A percentile compares a stretch with the other conserved stretches of the same genome.
Conservation (phyloP, 2,329 filamentous ascomycete genomes). For the Penicillium griseofulvum region DNA sequence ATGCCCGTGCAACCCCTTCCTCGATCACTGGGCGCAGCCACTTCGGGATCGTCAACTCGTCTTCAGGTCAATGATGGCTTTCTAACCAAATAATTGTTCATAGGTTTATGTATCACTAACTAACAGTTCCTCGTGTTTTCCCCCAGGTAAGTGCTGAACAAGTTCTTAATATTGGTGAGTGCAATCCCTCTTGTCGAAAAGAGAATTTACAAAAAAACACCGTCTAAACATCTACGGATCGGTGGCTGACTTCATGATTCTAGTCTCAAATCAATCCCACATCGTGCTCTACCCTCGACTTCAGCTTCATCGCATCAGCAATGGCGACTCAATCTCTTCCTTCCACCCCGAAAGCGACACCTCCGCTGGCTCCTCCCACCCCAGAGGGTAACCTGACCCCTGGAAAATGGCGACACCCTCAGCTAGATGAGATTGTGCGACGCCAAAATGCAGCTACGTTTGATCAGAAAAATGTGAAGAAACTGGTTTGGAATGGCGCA, state of each 20-base stretch:
- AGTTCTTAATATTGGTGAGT: neutral
- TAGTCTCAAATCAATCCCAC: constrained; percentile 1
- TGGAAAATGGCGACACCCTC: constrained; percentile 88
- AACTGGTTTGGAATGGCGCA: constrained; percentile 65
- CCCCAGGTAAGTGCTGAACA: neutral
- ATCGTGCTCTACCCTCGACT: neutral
- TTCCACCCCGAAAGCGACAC: constrained; percentile 42
- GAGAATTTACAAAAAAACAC: neutral
- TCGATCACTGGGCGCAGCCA: constrained; percentile 1
- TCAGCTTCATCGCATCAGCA: constrained; percentile 4
- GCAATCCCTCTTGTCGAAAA: neutral
- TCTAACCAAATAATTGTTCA: neutral
- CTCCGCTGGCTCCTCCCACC: constrained; percentile 26
- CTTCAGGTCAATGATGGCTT: constrained; percentile 2
- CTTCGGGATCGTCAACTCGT: neutral
- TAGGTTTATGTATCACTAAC: neutral
- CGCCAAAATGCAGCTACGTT: constrained; percentile 78
- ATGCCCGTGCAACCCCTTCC: constrained; percentile 16
- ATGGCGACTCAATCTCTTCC: constrained; percentile 40
- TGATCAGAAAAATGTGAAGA: constrained; percentile 70
- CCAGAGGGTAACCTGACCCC: constrained; percentile 46
- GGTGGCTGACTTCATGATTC: constrained; percentile 3
- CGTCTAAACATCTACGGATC: neutral
- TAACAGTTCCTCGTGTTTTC: neutral
- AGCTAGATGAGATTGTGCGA: constrained; percentile 78